phyloP scores from a whole-genome alignment of 352 stramenopile species.

The Globisporangium cederbergense region DNA sequence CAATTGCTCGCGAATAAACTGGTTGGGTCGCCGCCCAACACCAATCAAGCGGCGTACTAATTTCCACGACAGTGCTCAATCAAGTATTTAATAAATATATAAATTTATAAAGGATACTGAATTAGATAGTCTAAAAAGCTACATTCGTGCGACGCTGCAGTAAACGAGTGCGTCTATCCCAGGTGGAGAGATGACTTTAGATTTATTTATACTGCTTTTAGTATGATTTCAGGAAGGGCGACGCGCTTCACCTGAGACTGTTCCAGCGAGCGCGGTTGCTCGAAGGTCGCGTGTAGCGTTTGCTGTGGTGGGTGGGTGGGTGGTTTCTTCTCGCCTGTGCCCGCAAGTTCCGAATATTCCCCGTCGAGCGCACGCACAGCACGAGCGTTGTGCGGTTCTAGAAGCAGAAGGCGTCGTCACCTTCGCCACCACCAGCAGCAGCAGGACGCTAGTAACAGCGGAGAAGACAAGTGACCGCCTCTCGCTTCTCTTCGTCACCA shows the following conservation, averaged over 20 bases:
- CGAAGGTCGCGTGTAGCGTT: constrained; percentile 1
- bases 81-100: background rate
- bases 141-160: constrained; percentile 5
- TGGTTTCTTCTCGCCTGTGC: constrained; percentile 3
- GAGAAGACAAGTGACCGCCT: background rate
- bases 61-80: background rate
- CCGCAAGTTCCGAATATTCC: constrained; percentile 6
- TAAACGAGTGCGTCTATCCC: background rate
- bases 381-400: background rate
- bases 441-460: background rate
- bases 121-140: background rate
- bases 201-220: background rate
- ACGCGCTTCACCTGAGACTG: background rate
- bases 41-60: constrained; percentile 11
- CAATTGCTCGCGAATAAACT: constrained; percentile 1
- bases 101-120: background rate
- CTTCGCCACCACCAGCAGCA: background rate
- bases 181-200: constrained; percentile 3
- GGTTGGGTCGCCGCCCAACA: constrained; percentile 7
- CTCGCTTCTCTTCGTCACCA: background rate
- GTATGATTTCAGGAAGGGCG: background rate
- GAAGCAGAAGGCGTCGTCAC: background rate
- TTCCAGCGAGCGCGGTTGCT: background rate
- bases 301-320: constrained; percentile 4
- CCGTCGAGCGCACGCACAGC: background rate